phyloP scores from a whole-genome alignment of 1,284 basidiomycete genomes.

The Melampsora americana region DNA sequence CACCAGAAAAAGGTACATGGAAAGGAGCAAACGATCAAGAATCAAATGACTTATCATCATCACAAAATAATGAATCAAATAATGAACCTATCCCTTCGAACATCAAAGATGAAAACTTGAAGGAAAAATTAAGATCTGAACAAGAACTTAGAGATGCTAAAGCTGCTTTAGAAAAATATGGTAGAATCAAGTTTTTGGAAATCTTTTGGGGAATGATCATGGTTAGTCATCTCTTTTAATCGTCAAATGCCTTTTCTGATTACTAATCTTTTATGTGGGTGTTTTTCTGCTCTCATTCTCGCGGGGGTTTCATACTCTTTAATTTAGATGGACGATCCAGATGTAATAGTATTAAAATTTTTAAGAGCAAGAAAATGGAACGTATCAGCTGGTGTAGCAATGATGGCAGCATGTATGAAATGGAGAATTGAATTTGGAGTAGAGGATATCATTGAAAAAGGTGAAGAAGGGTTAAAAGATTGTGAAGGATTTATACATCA shows the following conservation, averaged over 20 bases:
- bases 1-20: slow-evolving; percentile 16
- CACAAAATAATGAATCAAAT: slow-evolving; percentile 2
- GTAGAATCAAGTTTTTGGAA: slow-evolving; percentile 25
- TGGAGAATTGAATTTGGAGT: slow-evolving; percentile 44
- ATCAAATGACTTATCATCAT: neutral
- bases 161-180: slow-evolving; percentile 35
- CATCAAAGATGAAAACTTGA: slow-evolving; percentile 22
- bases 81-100: neutral
- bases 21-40: neutral
- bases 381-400: slow-evolving; percentile 38
- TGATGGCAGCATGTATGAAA: slow-evolving; percentile 44
- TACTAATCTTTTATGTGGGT: neutral
- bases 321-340: slow-evolving; percentile 41
- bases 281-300: neutral
- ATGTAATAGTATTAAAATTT: slow-evolving; percentile 43
- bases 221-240: slow-evolving; percentile 9
- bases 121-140: slow-evolving; percentile 40
- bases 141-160: slow-evolving; percentile 42
- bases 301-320: neutral
- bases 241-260: neutral
- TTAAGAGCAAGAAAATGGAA: slow-evolving; percentile 43
- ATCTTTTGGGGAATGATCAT: slow-evolving; percentile 44
- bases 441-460: slow-evolving; percentile 23
- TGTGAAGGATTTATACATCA: slow-evolving; percentile 26
- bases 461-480: slow-evolving; percentile 36